Conservation (phyloP, 1,284 basidiomycete species). For the Trametes pubescens region DNA sequence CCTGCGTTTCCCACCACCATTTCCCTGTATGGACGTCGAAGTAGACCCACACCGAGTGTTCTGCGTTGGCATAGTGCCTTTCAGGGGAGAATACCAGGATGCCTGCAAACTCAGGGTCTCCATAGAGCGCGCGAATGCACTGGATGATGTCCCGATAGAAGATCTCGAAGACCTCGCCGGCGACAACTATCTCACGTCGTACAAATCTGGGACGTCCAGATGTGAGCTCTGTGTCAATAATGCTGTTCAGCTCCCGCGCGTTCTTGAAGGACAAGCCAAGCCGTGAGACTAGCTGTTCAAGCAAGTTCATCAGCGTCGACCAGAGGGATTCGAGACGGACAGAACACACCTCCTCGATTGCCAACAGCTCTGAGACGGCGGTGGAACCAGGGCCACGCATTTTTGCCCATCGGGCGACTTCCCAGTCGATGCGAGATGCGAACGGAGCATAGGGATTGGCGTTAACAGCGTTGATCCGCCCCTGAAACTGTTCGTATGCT, state of each 20-base stretch:
- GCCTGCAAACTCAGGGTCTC: constrained; percentile 25
- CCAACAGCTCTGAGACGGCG: constrained; percentile 24
- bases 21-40: constrained; percentile 40
- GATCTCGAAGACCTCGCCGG: constrained; percentile 37
- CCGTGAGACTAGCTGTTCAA: constrained; percentile 27
- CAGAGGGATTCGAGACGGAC: not conserved
- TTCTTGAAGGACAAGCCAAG: constrained; percentile 44
- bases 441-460: constrained; percentile 27
- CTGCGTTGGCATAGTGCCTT: constrained; percentile 40
- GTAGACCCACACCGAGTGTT: constrained; percentile 35
- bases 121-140: constrained; percentile 33
- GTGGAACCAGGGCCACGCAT: constrained; percentile 29
- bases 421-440: constrained; percentile 27
- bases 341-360: constrained; percentile 34
- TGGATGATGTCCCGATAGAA: constrained; percentile 42
- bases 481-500: not conserved
- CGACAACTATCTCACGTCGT: constrained; percentile 32
- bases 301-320: not conserved
- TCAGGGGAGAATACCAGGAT: constrained; percentile 42
- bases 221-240: constrained; percentile 43
- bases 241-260: constrained; percentile 40
- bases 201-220: constrained; percentile 35
- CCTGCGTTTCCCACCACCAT: constrained; percentile 52
- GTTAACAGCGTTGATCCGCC: not conserved
- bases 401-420: constrained; percentile 34